Evolutionary conservation across 2,329 filamentous ascomycete species (phyloP).

Genomic region (Penicillium hesseltinei): DNA sequence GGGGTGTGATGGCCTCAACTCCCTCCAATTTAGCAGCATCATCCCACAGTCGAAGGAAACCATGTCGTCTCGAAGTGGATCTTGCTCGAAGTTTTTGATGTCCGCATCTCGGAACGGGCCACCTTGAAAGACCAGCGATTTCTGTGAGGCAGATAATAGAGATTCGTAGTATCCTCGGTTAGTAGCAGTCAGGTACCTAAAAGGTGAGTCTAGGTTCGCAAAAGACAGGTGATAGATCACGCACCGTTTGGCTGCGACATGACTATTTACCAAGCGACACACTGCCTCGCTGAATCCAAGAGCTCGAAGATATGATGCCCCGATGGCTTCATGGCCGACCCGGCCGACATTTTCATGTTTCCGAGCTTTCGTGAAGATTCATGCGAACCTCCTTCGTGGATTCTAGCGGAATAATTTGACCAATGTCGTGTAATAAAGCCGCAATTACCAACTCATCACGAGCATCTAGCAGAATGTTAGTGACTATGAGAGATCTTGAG

Average conservation of each 20-base stretch:
- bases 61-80: constrained; percentile 38
- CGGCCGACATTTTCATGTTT: constrained; percentile 40
- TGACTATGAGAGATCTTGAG: background rate
- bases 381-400: constrained; percentile 30
- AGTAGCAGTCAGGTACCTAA: constrained; percentile 39
- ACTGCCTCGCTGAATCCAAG: constrained; percentile 40
- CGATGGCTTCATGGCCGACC: constrained; percentile 40
- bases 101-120: constrained; percentile 35
- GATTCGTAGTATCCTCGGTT: constrained; percentile 35
- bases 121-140: constrained; percentile 40
- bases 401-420: constrained; percentile 41
- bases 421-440: constrained; percentile 45
- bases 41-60: constrained; percentile 40
- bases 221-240: background rate
- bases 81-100: constrained; percentile 28
- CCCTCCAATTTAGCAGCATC: constrained; percentile 38
- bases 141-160: constrained; percentile 39
- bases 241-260: constrained; percentile 41
- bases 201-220: background rate
- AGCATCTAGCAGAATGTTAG: constrained; percentile 14
- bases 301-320: constrained; percentile 35
- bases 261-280: constrained; percentile 38
- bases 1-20: constrained; percentile 27
- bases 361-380: constrained; percentile 25
- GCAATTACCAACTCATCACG: constrained; percentile 34